Percentiles rank a stretch among this genome's conserved stretches.
Evolutionary conservation across 2,329 filamentous ascomycete genomes (phyloP).

Genomic region (Scedosporium boydii): DNA sequence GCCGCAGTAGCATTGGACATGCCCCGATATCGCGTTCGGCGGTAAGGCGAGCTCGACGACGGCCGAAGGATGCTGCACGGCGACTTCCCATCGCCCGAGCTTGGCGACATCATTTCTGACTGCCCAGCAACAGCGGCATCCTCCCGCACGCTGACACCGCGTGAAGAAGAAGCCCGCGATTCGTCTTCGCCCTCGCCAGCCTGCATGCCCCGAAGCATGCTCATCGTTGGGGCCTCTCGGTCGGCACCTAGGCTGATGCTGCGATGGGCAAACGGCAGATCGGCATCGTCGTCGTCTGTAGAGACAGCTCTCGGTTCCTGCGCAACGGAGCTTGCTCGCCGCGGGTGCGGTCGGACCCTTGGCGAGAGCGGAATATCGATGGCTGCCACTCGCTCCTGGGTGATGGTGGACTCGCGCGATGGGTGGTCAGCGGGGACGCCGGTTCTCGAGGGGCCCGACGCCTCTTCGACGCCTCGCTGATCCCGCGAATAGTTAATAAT

Average conservation of each 20-base stretch:
- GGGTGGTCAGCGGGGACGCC: background rate
- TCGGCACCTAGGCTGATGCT: conserved; percentile 60
- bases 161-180: conserved; percentile 11
- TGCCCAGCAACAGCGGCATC: conserved; percentile 29
- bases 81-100: conserved; percentile 35
- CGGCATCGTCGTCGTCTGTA: conserved; percentile 52
- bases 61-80: conserved; percentile 32
- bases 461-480: background rate
- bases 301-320: conserved; percentile 50
- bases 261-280: conserved; percentile 52
- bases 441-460: background rate
- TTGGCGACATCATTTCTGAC: conserved; percentile 28
- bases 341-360: conserved; percentile 42
- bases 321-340: conserved; percentile 61
- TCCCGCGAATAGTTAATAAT: conserved; percentile 30
- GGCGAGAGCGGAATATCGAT: conserved; percentile 69
- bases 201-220: conserved; percentile 32
- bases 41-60: conserved; percentile 34
- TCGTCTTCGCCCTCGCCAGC: background rate
- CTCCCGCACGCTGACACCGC: conserved; percentile 30
- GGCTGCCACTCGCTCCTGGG: conserved; percentile 36
- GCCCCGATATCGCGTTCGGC: conserved; percentile 35
- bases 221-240: conserved; percentile 51
- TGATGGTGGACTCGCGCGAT: conserved; percentile 4
- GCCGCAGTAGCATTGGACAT: conserved; percentile 20